Conservation (phyloP, 116 monocot genomes). For the Trichopus zeylanicus region DNA sequence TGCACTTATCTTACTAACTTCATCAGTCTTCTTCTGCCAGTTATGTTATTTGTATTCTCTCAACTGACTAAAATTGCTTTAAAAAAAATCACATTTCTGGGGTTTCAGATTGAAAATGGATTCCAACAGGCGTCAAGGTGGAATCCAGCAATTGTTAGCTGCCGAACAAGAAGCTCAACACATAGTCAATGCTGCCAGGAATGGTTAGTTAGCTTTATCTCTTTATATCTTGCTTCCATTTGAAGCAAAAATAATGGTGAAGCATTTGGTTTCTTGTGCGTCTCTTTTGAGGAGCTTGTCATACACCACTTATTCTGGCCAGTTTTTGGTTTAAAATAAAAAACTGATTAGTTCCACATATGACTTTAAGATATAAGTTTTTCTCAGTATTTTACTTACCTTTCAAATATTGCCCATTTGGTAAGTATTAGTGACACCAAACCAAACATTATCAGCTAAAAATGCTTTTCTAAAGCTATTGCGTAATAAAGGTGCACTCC, state of each 20-base stretch:
- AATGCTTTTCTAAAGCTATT: no score
- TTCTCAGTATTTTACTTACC: no score
- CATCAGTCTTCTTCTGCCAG: background rate
- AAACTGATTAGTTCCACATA: no score
- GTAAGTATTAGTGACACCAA: no score
- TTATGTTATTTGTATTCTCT: background rate
- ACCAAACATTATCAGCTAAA: no score
- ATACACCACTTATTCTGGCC: no score
- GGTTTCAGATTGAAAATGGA: conserved; percentile 32
- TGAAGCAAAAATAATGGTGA: background rate
- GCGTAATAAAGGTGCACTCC: no score
- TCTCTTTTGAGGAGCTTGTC: background rate
- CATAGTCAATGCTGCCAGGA: conserved; percentile 55
- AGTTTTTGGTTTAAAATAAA: no score
- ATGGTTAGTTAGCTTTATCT: conserved; percentile 22
- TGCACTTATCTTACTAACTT: background rate
- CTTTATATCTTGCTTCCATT: background rate
- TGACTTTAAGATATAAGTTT: no score
- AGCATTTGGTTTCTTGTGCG: background rate
- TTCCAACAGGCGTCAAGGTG: conserved; percentile 51
- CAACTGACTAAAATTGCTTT: background rate
- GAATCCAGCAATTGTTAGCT: conserved; percentile 57
- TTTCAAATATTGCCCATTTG: no score
- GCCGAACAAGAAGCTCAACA: conserved; percentile 69
- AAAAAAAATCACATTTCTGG: background rate